Base-by-base conservation (phyloP, 2,329 filamentous ascomycete genomes). In the Colletotrichum navitas region DNA sequence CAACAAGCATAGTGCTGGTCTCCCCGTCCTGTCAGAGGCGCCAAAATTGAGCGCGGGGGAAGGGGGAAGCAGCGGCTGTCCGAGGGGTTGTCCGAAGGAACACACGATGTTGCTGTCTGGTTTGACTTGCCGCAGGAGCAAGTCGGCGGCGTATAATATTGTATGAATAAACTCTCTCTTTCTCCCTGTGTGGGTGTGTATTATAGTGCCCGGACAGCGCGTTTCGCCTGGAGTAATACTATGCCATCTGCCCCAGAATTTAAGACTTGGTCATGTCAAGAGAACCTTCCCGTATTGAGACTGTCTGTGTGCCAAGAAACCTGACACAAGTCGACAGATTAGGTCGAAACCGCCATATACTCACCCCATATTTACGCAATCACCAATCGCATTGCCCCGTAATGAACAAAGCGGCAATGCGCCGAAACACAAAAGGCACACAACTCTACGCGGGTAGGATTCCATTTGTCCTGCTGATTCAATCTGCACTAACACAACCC, bases 111-210 rank as follows among this genome's bases (percentile, higher is more conserved):
- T 26, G 14, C 16, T 29, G 12, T 29, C 34, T 41, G 5, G 32
- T 5, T 16, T 52, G 18, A 41, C 32, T 32, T 60, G 24, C n/a
- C 56, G 18, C 26, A 18, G 16, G 21, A 6, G 24, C 32, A 7
- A n/a, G n/a, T n/a, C n/a, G 32, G 12, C 36, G 18, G 5, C 29
- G 45, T 63, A 63, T 24, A 45, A 63, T 63, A 24, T 24, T 58
- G 54, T 58, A 58, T 41, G 54, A 26, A 41, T 26, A 58, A 34
- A 39, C 36, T 58, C 29, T n/a, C 14, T 32, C 26, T 32, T 4
- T 24, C n/a, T 18, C 49, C 16, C 26, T 26, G 7, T 16, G 45
- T 3, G 45, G 21, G 14, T 32, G 49, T 32, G 26, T 29, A 7
- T 24, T 12, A n/a, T 18, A 39, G 32, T 51, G 32, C 14, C n/a